phyloP scores from a whole-genome alignment of 805 yeast species.

The Kazachstania taianensis region DNA sequence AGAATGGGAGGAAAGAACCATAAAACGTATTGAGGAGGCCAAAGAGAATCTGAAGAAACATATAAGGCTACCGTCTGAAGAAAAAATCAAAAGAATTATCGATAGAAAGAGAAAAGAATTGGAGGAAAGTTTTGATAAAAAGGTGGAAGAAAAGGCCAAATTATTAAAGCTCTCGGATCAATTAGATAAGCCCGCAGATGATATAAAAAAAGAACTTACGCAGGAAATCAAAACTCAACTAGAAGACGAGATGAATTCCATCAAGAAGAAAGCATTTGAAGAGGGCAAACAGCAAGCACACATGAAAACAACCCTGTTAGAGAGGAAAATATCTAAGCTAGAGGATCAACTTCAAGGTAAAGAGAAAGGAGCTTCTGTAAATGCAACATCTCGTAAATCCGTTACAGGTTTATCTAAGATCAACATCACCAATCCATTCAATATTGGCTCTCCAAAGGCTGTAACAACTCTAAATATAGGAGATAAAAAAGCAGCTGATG shows the following conservation, averaged over 20 bases:
- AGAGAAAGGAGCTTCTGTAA: not conserved
- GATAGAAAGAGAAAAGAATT: constrained; percentile 31
- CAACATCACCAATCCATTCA: constrained; percentile 2
- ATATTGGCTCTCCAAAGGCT: too few relatives aligned
- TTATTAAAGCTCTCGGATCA: constrained; percentile 5
- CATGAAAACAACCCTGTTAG: constrained; percentile 24
- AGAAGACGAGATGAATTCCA: constrained; percentile 12
- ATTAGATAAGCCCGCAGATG: constrained; percentile 5
- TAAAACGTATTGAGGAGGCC: constrained; percentile 30
- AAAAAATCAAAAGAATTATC: constrained; percentile 47
- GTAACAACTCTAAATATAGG: too few relatives aligned
- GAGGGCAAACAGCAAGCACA: constrained; percentile 27
- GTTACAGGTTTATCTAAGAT: constrained; percentile 4
- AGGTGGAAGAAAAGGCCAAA: constrained; percentile 10
- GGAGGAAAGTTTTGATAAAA: constrained; percentile 18
- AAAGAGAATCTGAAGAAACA: constrained; percentile 40
- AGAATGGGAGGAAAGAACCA: constrained; percentile 25
- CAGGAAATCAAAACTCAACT: constrained; percentile 16
- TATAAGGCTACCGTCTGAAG: constrained; percentile 38
- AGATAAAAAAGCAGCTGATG: too few relatives aligned
- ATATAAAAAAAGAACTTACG: constrained; percentile 4
- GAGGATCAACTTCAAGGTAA: constrained; percentile 12
- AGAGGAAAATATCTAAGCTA: constrained; percentile 24
- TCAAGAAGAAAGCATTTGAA: constrained; percentile 24
- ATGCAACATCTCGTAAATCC: not conserved